These are phyloP conservation scores for Blastomyces percursus DNA, from an alignment of 2,329 filamentous ascomycete genomes.

Conservation along the genomic window DNA sequence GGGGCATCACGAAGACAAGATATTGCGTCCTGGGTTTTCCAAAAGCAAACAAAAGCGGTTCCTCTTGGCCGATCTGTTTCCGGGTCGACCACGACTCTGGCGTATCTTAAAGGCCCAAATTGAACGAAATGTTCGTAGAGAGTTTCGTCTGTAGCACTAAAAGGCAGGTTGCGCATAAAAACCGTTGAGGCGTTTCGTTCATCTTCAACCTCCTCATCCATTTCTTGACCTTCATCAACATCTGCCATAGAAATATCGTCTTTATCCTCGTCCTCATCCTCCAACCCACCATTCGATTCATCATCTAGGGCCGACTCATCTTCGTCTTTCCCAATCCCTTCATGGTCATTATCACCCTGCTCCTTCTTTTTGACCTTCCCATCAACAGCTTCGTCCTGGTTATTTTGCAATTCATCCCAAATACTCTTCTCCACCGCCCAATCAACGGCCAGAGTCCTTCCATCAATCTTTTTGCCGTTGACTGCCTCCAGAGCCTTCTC, in stretches of 20 bases:
- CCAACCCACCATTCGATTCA: conserved; percentile 15
- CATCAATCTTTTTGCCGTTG: conserved; percentile 85
- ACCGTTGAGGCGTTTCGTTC: conserved; percentile 59
- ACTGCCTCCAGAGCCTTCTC: conserved; percentile 74
- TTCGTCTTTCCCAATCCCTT: conserved; percentile 40
- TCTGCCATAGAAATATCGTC: conserved; percentile 29
- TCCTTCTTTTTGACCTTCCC: conserved; percentile 23
- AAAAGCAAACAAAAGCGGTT: conserved; percentile 92
- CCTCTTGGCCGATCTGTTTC: conserved; percentile 78
- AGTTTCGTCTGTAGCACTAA: conserved; percentile 69
- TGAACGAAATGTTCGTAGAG: conserved; percentile 76
- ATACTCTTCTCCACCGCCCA: conserved; percentile 89
- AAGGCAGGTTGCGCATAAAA: conserved; percentile 91
- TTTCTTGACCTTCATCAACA: conserved; percentile 33
- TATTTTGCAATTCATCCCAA: conserved; percentile 58
- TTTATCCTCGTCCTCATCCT: conserved; percentile 32
- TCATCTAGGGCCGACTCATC: conserved; percentile 18
- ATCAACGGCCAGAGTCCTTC: conserved; percentile 80
- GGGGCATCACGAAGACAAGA: conserved; percentile 68
- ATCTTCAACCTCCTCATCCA: conserved; percentile 39
- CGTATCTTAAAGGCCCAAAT: conserved; percentile 84
- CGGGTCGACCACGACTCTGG: conserved; percentile 78
- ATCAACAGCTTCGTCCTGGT: conserved; percentile 26
- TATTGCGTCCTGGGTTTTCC: conserved; percentile 61
- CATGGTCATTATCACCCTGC: conserved; percentile 46